These are phyloP conservation scores for Nakazawaea peltata DNA, from an alignment of 805 yeast species.

Conservation along the genomic window DNA sequence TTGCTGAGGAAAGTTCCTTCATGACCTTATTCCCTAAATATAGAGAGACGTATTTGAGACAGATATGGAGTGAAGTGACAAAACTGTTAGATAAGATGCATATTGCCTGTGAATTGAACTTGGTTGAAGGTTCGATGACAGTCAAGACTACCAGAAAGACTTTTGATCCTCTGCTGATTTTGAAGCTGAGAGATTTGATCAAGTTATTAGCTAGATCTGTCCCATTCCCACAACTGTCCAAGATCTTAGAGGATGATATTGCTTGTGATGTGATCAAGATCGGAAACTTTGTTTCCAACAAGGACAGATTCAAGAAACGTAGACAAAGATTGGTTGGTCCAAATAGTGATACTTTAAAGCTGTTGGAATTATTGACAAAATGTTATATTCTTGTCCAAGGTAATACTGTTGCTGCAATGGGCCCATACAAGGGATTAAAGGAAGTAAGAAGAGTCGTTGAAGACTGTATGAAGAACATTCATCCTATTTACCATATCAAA, in stretches of 20 bases:
- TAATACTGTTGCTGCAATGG: conserved; percentile 95
- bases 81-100: conserved; percentile 64
- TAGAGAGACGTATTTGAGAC: conserved; percentile 82
- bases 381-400: conserved; percentile 97
- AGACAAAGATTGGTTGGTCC: conserved; percentile 97
- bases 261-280: conserved; percentile 97
- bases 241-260: conserved; percentile 81
- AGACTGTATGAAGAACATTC: conserved; percentile 94
- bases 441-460: conserved; percentile 91
- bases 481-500: conserved; percentile 96
- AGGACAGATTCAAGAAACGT: conserved; percentile 90
- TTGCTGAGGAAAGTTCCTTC: conserved; percentile 93
- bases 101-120: conserved; percentile 75
- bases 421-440: conserved; percentile 88
- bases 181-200: conserved; percentile 91
- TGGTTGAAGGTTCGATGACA: conserved; percentile 96
- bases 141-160: conserved; percentile 95
- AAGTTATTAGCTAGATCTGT: conserved; percentile 92
- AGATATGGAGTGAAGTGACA: conserved; percentile 92
- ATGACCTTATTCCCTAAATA: conserved; percentile 95
- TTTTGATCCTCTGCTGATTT: conserved; percentile 86
- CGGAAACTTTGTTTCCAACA: conserved; percentile 80
- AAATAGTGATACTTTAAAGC: conserved; percentile 92
- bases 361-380: conserved; percentile 88
- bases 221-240: conserved; percentile 93